Evolutionary conservation across 208 protist species (phyloP).

Genomic region (Trypanosoma avium): DNA sequence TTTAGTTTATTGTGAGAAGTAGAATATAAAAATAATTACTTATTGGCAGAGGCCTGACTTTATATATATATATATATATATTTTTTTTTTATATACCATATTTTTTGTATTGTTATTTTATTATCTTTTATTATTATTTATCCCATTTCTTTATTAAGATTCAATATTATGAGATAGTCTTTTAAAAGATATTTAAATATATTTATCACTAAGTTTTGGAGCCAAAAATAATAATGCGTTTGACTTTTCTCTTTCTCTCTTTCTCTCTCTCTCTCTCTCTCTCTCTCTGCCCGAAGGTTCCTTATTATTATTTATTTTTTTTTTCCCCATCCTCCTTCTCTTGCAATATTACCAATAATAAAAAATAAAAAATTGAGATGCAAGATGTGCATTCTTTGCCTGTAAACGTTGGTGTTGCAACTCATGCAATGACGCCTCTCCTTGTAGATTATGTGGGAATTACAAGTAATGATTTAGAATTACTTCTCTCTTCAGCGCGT

Average conservation of each 20-base stretch:
- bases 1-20: background rate
- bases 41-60: too few relatives aligned
- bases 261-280: too few relatives aligned
- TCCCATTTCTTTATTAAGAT: too few relatives aligned
- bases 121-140: too few relatives aligned
- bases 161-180: too few relatives aligned
- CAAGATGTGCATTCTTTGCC: slow-evolving; percentile 15
- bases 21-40: too few relatives aligned
- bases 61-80: background rate
- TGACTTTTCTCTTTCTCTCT: too few relatives aligned
- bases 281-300: too few relatives aligned
- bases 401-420: slow-evolving; percentile 19
- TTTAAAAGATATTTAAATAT: too few relatives aligned
- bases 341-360: background rate
- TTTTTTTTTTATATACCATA: background rate
- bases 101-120: background rate
- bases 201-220: too few relatives aligned
- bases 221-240: too few relatives aligned
- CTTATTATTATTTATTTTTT: slow-evolving; percentile 15
- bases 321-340: slow-evolving; percentile 6
- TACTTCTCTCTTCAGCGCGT: slow-evolving; percentile 60
- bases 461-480: slow-evolving; percentile 45
- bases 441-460: slow-evolving; percentile 25
- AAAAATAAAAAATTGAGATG: background rate
- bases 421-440: slow-evolving; percentile 14